phyloP scores from a whole-genome alignment of 176 grass and related monocot genomes.

The Oryza meyeriana region DNA sequence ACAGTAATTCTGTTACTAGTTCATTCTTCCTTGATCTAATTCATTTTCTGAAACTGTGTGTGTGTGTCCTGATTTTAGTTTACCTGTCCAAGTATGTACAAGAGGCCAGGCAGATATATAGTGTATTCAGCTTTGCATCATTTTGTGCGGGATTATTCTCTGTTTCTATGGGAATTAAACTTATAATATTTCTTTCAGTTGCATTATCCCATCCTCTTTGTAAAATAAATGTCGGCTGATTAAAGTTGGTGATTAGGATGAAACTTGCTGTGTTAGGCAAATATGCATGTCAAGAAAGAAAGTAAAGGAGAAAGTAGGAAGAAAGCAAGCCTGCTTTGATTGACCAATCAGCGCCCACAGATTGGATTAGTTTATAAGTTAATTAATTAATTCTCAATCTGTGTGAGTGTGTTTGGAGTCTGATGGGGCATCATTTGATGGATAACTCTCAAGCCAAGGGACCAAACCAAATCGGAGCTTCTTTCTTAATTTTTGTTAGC shows the following conservation, averaged over 20 bases:
- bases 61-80: background rate
- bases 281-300: background rate
- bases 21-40: background rate
- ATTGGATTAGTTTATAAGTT: background rate
- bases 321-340: background rate
- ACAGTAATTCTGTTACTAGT: background rate
- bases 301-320: background rate
- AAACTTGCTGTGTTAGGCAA: background rate
- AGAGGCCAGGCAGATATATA: background rate
- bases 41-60: background rate
- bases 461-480: too few species aligned
- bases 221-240: background rate
- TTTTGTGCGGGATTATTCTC: background rate
- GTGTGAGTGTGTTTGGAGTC: background rate
- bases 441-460: constrained; percentile 22
- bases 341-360: background rate
- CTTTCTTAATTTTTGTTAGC: too few species aligned
- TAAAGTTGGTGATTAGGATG: background rate
- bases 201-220: background rate
- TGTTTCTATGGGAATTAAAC: background rate
- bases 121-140: background rate
- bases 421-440: background rate
- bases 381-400: background rate
- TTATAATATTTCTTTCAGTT: background rate
- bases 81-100: background rate